These are phyloP conservation scores for Scheffersomyces stipitis DNA, from an alignment of 805 yeast genomes.

Conservation along the genomic window DNA sequence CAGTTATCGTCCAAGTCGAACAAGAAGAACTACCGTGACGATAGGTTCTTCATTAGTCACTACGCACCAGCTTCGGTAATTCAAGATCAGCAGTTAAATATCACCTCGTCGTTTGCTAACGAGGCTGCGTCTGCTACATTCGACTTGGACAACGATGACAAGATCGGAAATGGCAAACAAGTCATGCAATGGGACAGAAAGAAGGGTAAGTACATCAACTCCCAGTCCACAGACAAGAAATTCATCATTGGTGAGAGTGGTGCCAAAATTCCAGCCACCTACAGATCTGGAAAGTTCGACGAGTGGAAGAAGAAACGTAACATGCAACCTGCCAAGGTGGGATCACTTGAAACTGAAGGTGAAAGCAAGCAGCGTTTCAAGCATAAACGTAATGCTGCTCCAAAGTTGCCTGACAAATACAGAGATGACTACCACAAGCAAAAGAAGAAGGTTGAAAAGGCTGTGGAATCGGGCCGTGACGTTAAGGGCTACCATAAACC, in stretches of 20 bases:
- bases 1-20: slow-evolving; percentile 23
- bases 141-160: slow-evolving; percentile 78
- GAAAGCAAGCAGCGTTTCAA: slow-evolving; percentile 49
- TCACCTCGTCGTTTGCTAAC: slow-evolving; percentile 64
- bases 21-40: slow-evolving; percentile 67
- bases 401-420: slow-evolving; percentile 84
- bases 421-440: slow-evolving; percentile 86
- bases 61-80: slow-evolving; percentile 79
- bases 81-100: slow-evolving; percentile 74
- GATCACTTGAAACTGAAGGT: slow-evolving; percentile 47
- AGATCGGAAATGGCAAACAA: slow-evolving; percentile 65
- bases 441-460: slow-evolving; percentile 77
- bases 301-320: slow-evolving; percentile 82
- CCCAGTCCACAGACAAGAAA: slow-evolving; percentile 77
- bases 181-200: slow-evolving; percentile 90
- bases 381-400: slow-evolving; percentile 76
- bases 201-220: slow-evolving; percentile 83
- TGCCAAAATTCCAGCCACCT: slow-evolving; percentile 85
- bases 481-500: slow-evolving; percentile 66
- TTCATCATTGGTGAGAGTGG: slow-evolving; percentile 95
- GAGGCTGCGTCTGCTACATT: slow-evolving; percentile 86
- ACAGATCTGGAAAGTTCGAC: slow-evolving; percentile 86
- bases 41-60: slow-evolving; percentile 79
- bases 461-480: slow-evolving; percentile 67
- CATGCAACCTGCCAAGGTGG: slow-evolving; percentile 52